A percentile compares a stretch with the other conserved stretches of the same genome.
phyloP scores from a whole-genome alignment of 768 basidiomycete genomes.

The Phylloporus arenicola region DNA sequence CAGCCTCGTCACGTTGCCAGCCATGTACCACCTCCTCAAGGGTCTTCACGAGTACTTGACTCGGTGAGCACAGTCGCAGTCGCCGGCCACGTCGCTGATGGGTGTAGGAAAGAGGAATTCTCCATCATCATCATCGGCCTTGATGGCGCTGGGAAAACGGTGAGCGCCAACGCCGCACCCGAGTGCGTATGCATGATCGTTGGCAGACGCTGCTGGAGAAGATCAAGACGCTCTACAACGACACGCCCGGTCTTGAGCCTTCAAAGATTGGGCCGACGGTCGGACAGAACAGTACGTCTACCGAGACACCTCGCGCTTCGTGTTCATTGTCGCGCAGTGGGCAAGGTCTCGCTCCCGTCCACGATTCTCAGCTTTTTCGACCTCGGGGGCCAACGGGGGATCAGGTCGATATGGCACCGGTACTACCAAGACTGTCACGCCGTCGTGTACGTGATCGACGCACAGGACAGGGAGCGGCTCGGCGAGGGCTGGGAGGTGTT shows the following conservation, averaged over 20 bases:
- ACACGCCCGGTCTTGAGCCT: constrained; percentile 79
- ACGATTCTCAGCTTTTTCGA: constrained; percentile 97
- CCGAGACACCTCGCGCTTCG: neutral
- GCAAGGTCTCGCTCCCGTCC: constrained; percentile 88
- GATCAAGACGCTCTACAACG: constrained; percentile 90
- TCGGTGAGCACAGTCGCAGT: constrained; percentile 39
- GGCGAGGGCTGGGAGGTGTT: constrained; percentile 97
- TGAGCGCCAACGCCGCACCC: constrained; percentile 24
- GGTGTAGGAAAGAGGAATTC: constrained; percentile 75
- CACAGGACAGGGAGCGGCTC: constrained; percentile 81
- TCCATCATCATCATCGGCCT: constrained; percentile 93
- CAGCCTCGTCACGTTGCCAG: neutral
- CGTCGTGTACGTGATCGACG: constrained; percentile 92
- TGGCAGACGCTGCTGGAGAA: constrained; percentile 79
- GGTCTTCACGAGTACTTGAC: constrained; percentile 89
- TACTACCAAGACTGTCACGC: constrained; percentile 98
- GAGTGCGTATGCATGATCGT: neutral
- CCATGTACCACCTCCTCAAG: constrained; percentile 92
- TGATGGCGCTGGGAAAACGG: constrained; percentile 90
- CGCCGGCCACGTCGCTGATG: constrained; percentile 3
- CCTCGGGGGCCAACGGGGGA: constrained; percentile 90
- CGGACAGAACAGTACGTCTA: constrained; percentile 86
- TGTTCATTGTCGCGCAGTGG: constrained; percentile 47
- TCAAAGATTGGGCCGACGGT: constrained; percentile 96
- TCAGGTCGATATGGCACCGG: constrained; percentile 87